Percentiles rank a stretch among this genome's conserved stretches.
These are phyloP conservation scores for Oryza rufipogon DNA, from an alignment of 176 grass and related monocot species.

Conservation along the genomic window DNA sequence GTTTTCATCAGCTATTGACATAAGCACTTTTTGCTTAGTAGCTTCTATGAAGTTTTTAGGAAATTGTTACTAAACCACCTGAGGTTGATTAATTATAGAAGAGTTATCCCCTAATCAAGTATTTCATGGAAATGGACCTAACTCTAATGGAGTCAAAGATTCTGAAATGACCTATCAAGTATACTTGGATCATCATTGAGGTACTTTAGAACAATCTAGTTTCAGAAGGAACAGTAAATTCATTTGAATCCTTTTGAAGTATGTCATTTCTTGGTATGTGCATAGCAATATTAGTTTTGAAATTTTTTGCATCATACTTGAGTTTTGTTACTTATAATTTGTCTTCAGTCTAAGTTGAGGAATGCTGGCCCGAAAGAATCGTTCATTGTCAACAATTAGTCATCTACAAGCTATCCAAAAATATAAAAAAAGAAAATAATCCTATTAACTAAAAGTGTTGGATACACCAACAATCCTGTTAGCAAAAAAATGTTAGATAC, in stretches of 20 bases:
- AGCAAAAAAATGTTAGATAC: too few relatives aligned
- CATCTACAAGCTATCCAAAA: not conserved
- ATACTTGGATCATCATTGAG: constrained; percentile 1
- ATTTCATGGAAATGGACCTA: constrained; percentile 50
- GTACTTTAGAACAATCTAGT: not conserved
- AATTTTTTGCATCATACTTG: not conserved
- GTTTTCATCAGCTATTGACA: too few relatives aligned
- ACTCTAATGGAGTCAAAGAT: constrained; percentile 47
- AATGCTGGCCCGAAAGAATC: not conserved
- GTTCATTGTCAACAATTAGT: constrained; percentile 32
- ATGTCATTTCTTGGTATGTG: not conserved
- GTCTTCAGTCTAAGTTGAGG: constrained; percentile 29
- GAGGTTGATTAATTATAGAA: constrained; percentile 48
- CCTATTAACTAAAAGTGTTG: too few relatives aligned
- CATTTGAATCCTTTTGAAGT: not conserved
- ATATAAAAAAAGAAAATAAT: too few relatives aligned
- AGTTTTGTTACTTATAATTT: constrained; percentile 13
- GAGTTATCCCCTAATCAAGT: constrained; percentile 52
- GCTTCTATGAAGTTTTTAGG: constrained; percentile 18
- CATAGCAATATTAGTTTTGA: not conserved
- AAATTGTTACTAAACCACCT: constrained; percentile 47
- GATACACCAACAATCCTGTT: too few relatives aligned
- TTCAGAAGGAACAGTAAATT: not conserved
- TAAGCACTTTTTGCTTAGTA: too few relatives aligned
- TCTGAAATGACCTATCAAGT: not conserved